Base-by-base conservation (phyloP, 441 rosid species). In the Pelargonium cotyledonis region DNA sequence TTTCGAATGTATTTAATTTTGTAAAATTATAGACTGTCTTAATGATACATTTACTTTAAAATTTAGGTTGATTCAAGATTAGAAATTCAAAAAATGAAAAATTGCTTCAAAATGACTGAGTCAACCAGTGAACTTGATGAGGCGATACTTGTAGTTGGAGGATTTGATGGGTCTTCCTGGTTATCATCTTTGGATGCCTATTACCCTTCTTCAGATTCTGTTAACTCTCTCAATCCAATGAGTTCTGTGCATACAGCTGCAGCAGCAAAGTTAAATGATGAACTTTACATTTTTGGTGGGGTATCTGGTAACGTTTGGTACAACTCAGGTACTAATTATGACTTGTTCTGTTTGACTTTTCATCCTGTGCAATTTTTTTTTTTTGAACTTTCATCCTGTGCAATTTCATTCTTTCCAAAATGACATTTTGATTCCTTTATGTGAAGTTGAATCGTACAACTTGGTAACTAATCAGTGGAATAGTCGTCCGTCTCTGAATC, bases 21-120 rank as follows among this genome's bases (percentile, higher is more conserved):
- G 47, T 15, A 68, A 26, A 53, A 41, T 65, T 6, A 35, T 57
- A 65, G 35, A 23, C 1, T 31, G 49, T 41, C 62, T 53, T 53
- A 53, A 53, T 53, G 60, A 6, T 16, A 5, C 16, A 15, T 5
- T 19, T 55, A 55, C 8, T 43, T 70, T 21, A 53, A 53, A 0
- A 49, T 80, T 68, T 77, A 85, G 89, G 74, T 68, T 65, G 77
- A 75, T 57, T 63, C 80, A 67, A 81, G 81, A 72, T 62, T 55
- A 63, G 85, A 85, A 77, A 79, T 84, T 35, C 81, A 73, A 66
- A 70, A 46, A 62, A 70, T 84, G 75, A 79, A 77, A 63, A 72
- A 70, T 38, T 58, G 44, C 35, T 72, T 49, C 46, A 64, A 63
- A 6, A 64, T 9, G 68, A 44, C 70, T 31, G 53, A 60, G 14